Evolutionary conservation across 2,329 filamentous ascomycete genomes (phyloP).

Genomic region (Scedosporium apiospermum): DNA sequence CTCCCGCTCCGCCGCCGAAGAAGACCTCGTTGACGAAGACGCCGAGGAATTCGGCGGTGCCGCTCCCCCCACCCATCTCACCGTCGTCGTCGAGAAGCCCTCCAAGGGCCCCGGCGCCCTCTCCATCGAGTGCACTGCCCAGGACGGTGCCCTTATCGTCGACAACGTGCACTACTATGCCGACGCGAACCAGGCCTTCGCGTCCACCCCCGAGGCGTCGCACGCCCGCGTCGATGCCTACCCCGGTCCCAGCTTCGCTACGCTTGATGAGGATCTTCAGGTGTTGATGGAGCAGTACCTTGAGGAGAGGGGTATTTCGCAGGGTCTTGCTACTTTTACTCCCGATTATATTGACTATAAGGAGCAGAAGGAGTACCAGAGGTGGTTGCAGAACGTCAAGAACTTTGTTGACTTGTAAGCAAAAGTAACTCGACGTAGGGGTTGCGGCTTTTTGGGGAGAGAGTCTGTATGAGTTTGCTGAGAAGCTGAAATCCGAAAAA

Average conservation of each 20-base stretch:
- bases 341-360: conserved; percentile 96
- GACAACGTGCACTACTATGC: conserved; percentile 87
- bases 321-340: conserved; percentile 77
- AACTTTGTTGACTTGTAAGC: conserved; percentile 65
- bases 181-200: conserved; percentile 67
- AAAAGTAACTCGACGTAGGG: background rate
- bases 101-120: conserved; percentile 63
- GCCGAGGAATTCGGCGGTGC: conserved; percentile 36
- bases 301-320: conserved; percentile 86
- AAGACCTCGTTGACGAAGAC: conserved; percentile 40
- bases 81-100: conserved; percentile 81
- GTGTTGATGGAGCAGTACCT: conserved; percentile 86
- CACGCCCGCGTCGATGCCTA: conserved; percentile 73
- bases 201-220: conserved; percentile 64
- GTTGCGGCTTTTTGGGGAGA: background rate
- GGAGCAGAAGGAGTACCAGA: conserved; percentile 94
- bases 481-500: background rate
- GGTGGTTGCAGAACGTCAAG: conserved; percentile 84
- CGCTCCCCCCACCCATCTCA: conserved; percentile 71
- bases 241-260: conserved; percentile 84
- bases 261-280: conserved; percentile 93
- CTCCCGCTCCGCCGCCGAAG: conserved; percentile 44
- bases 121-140: conserved; percentile 74
- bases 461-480: background rate
- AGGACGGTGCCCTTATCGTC: conserved; percentile 78